Evolutionary conservation across 768 basidiomycete species (phyloP), one percentile per base, ranked within the genome.

Genomic region (Lepiota venenata): DNA sequence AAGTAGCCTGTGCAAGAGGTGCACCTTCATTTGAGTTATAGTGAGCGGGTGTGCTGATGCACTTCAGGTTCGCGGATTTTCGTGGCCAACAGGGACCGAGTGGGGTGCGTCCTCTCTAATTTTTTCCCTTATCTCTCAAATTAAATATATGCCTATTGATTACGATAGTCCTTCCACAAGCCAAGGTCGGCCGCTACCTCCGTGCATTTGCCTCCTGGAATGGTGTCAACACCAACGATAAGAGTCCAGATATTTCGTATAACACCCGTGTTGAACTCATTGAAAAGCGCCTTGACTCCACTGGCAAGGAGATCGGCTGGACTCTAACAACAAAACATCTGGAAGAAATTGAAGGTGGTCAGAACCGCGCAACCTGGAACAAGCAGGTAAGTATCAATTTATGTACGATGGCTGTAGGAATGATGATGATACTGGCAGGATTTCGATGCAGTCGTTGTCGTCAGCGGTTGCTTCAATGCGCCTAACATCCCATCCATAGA

Each of bases 261-360:
- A 75, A 76, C 61, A 80, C 79, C 0, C 74, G 78, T 9, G 77
- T 81, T 6, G 78, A 81, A 50, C 63, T 62, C 11, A 64, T 74
- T 27, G 70, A 77, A 54, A 80, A 80, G 53, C 60, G 66, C 0
- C 47, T 61, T n/a, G 61, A 70, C 52, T 60, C 49, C 11, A 37
- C 58, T 21, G 69, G 69, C 0, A 50, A 64, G 25, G 65, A 72
- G 32, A 61, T 60, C 12, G 73, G 72, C 7, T 74, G 72, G 74
- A 67, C 55, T 1, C 52, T 74, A 12, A 69, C 68, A 9, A 56
- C 71, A 16, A 72, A 72, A 56, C 57, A 66, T 27, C 62, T 74
- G 4, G 65, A 63, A 3, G 51, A 41, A 3, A 56, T 45, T 2
- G 63, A 51, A 2, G 29, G 20, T 0, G 53, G 62, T 41, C 59